Percentiles rank a stretch among this genome's conserved stretches.
Evolutionary conservation across 2,329 filamentous ascomycete genomes (phyloP).

Genomic region (Stagonosporopsis vannaccii): DNA sequence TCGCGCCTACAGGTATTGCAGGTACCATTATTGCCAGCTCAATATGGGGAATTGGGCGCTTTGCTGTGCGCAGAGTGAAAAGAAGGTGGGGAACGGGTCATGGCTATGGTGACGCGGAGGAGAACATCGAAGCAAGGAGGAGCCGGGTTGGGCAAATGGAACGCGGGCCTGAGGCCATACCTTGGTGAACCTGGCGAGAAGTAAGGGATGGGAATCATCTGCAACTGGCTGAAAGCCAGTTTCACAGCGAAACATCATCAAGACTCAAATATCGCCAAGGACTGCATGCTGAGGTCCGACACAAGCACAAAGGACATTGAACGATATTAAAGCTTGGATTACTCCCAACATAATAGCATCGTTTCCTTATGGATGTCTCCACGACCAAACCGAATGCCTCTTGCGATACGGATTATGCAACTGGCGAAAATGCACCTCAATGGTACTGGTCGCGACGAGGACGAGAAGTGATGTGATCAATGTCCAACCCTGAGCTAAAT

Average conservation of each 20-base stretch:
- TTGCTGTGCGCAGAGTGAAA: slow-evolving; percentile 45
- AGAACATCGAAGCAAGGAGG: slow-evolving; percentile 23
- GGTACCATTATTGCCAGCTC: slow-evolving; percentile 47
- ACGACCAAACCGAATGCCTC: no score
- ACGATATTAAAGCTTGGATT: neutral
- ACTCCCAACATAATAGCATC: neutral
- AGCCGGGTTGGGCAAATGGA: slow-evolving; percentile 16
- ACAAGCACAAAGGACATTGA: neutral
- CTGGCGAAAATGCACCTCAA: neutral
- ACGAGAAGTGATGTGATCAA: no score
- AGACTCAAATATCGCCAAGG: no score
- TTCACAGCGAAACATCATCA: no score
- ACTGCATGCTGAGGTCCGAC: neutral
- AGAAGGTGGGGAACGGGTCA: slow-evolving; percentile 36
- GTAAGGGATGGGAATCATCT: neutral
- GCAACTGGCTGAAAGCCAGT: neutral
- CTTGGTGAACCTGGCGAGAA: slow-evolving; percentile 23
- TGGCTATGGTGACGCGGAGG: slow-evolving; percentile 27
- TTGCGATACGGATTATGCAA: neutral
- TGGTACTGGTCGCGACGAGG: no score
- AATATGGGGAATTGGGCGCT: slow-evolving; percentile 51
- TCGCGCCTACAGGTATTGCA: slow-evolving; percentile 53
- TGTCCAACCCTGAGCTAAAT: no score
- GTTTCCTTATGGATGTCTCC: no score
- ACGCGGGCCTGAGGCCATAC: slow-evolving; percentile 28